These are phyloP conservation scores for Ambispora gerdemannii DNA, from an alignment of 192 early-diverging fungal species.

Conservation along the genomic window DNA sequence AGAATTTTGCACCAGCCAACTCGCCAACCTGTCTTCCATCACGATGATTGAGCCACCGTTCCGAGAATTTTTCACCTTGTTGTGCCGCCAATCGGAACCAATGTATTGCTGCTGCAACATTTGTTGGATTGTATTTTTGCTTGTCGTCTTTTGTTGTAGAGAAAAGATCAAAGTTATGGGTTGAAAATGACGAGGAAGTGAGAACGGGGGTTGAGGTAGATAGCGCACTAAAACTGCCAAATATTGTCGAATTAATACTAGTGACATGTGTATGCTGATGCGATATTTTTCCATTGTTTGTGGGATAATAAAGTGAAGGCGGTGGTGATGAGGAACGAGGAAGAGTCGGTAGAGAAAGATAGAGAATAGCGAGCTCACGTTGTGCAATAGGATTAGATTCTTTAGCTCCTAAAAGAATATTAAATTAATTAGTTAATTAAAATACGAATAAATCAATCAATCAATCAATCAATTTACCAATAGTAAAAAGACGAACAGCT, in stretches of 20 bases:
- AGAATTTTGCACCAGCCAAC: not conserved
- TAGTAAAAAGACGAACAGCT: slow-evolving; percentile 42
- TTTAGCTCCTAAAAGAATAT: slow-evolving; percentile 34
- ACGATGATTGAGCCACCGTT: slow-evolving; percentile 39
- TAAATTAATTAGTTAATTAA: not conserved
- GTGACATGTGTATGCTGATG: slow-evolving; percentile 16
- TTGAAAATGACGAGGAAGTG: slow-evolving; percentile 26
- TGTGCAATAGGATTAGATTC: slow-evolving; percentile 42
- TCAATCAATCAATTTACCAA: slow-evolving; percentile 29
- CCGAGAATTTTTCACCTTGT: slow-evolving; percentile 41
- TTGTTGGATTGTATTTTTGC: slow-evolving; percentile 42
- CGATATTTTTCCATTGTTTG: slow-evolving; percentile 11
- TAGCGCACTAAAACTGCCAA: not conserved
- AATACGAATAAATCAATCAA: not conserved
- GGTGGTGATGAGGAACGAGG: slow-evolving; percentile 36
- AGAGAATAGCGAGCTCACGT: slow-evolving; percentile 39
- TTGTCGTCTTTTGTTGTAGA: not conserved
- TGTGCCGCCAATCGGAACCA: slow-evolving; percentile 41
- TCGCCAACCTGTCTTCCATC: slow-evolving; percentile 3
- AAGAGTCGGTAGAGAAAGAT: slow-evolving; percentile 39
- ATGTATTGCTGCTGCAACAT: slow-evolving; percentile 41
- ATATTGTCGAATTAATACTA: slow-evolving; percentile 7
- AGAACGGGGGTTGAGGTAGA: slow-evolving; percentile 30
- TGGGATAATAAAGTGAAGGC: not conserved
- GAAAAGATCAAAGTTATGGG: not conserved